Percentiles rank a stretch among this genome's conserved stretches.
Evolutionary conservation across 129 eudicot genomes (phyloP).

Genomic region (Gnaphalium uliginosum): DNA sequence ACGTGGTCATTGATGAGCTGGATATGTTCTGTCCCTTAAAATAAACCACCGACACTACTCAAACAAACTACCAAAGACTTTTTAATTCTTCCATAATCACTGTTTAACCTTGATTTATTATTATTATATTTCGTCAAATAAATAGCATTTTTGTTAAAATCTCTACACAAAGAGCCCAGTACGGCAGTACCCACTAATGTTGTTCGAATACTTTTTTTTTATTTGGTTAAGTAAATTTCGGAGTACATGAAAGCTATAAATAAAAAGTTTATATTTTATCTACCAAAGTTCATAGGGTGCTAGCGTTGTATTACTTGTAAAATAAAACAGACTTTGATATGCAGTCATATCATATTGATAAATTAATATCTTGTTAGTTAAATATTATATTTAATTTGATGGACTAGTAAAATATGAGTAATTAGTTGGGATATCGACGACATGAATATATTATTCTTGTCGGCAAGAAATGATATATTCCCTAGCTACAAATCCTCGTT

Average conservation of each 20-base stretch:
- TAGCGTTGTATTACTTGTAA: too few relatives aligned
- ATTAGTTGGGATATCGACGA: neutral
- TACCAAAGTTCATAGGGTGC: too few relatives aligned
- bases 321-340: too few relatives aligned
- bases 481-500: neutral
- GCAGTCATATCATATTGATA: neutral
- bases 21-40: conserved; percentile 18
- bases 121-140: neutral
- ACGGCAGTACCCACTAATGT: too few relatives aligned
- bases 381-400: neutral
- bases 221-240: too few relatives aligned
- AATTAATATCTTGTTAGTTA: neutral
- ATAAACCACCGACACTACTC: conserved; percentile 38
- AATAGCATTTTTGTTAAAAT: neutral
- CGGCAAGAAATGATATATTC: conserved; percentile 22
- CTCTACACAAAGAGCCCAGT: neutral
- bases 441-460: conserved; percentile 14
- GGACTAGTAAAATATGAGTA: neutral
- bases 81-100: neutral
- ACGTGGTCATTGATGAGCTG: conserved; percentile 25
- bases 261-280: too few relatives aligned
- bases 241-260: too few relatives aligned
- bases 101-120: conserved; percentile 10
- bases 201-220: too few relatives aligned
- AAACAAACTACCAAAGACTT: neutral